Conservation (phyloP, 352 stramenopile genomes). For the Phytophthora meadii region DNA sequence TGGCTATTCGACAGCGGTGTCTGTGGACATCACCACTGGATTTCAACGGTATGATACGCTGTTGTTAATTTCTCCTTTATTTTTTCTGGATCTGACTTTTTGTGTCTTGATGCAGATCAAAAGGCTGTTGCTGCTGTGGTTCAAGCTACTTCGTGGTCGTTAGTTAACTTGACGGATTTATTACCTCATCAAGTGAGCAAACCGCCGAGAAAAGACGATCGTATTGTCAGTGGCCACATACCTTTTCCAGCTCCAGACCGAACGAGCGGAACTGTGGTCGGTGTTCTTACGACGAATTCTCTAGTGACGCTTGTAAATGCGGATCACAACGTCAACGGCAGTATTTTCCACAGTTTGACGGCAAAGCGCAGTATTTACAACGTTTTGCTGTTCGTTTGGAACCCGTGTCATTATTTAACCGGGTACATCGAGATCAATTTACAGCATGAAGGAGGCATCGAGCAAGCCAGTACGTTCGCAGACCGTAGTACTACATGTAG, state of each 20-base stretch:
- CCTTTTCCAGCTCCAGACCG: constrained; percentile 37
- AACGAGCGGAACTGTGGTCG: constrained; percentile 35
- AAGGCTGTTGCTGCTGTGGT: constrained; percentile 42
- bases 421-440: constrained; percentile 58
- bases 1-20: constrained; percentile 42
- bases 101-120: constrained; percentile 25
- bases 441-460: constrained; percentile 47
- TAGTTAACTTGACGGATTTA: constrained; percentile 34
- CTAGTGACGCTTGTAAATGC: constrained; percentile 50
- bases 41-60: too few species aligned
- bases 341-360: constrained; percentile 43
- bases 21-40: constrained; percentile 47
- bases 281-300: constrained; percentile 41
- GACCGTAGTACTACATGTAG: background rate
- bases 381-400: constrained; percentile 44
- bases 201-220: constrained; percentile 33
- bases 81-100: too few species aligned
- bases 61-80: too few species aligned
- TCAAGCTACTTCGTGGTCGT: constrained; percentile 38
- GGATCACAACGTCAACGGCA: constrained; percentile 50
- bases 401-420: constrained; percentile 51
- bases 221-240: constrained; percentile 44
- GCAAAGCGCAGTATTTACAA: constrained; percentile 54
- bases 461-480: constrained; percentile 47
- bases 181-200: constrained; percentile 34